Evolutionary conservation across 2,329 filamentous ascomycete species (phyloP).

Genomic region (Bipolaris victoriae): DNA sequence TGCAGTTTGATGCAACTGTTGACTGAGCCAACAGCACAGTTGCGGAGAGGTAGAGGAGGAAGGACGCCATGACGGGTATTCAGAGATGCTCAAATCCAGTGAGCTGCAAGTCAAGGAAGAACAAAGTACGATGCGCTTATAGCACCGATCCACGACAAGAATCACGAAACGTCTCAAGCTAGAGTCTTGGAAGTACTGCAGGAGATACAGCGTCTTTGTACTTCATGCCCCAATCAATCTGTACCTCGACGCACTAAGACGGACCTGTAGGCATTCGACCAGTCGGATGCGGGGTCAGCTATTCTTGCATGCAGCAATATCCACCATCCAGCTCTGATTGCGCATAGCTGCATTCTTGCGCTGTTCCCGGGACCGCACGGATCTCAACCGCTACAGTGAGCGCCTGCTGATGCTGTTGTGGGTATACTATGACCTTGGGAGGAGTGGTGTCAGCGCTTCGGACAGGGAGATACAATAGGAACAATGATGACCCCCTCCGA

Average conservation of each 20-base stretch:
- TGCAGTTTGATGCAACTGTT: constrained; percentile 48
- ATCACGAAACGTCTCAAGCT: constrained; percentile 33
- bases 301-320: constrained; percentile 35
- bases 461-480: constrained; percentile 22
- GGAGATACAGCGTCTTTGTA: constrained; percentile 43
- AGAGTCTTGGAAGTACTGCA: constrained; percentile 21
- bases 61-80: constrained; percentile 36
- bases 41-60: constrained; percentile 35
- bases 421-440: constrained; percentile 24
- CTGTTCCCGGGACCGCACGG: constrained; percentile 33
- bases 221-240: constrained; percentile 29
- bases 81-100: constrained; percentile 37
- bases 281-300: constrained; percentile 34
- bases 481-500: constrained; percentile 33
- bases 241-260: constrained; percentile 34
- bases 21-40: constrained; percentile 47
- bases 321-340: constrained; percentile 26
- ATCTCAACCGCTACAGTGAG: constrained; percentile 23
- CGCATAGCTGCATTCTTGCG: constrained; percentile 26
- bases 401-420: constrained; percentile 41
- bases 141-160: constrained; percentile 16
- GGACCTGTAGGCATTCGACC: constrained; percentile 27
- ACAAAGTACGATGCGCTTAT: constrained; percentile 4
- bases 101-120: constrained; percentile 30
- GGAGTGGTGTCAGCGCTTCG: constrained; percentile 38